Percentiles rank a stretch among this genome's conserved stretches.
These are phyloP conservation scores for Grifola frondosa DNA, from an alignment of 1,284 basidiomycete genomes.

Conservation along the genomic window DNA sequence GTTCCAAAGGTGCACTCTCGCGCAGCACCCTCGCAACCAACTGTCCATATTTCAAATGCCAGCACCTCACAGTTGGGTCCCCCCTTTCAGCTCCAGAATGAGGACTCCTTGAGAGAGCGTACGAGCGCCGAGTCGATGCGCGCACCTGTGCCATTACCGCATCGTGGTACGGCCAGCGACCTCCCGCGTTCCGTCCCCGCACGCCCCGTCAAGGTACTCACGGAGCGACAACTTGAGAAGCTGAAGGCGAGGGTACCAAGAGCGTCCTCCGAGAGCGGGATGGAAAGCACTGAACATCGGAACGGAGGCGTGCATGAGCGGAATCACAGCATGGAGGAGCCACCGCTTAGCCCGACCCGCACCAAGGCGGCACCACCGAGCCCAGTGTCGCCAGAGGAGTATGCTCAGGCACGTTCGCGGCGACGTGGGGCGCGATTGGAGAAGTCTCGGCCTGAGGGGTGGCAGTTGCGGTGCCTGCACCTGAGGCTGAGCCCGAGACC, in stretches of 20 bases:
- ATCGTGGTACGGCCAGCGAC: conserved; percentile 11
- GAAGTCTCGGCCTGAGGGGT: conserved; percentile 35
- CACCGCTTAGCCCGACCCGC: background rate
- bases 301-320: conserved; percentile 13
- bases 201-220: conserved; percentile 27
- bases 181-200: conserved; percentile 18
- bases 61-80: conserved; percentile 16
- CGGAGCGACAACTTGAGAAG: conserved; percentile 32
- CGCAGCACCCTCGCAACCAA: no score
- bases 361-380: conserved; percentile 18
- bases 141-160: conserved; percentile 4
- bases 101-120: conserved; percentile 9
- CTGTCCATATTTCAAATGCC: no score
- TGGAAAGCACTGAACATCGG: conserved; percentile 1
- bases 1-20: no score
- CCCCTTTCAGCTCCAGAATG: conserved; percentile 18
- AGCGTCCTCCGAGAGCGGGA: conserved; percentile 1
- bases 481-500: conserved; percentile 1
- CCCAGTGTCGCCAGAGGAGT: conserved; percentile 38
- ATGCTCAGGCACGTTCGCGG: conserved; percentile 37
- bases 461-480: conserved; percentile 10
- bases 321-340: conserved; percentile 2
- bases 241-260: conserved; percentile 15
- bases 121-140: conserved; percentile 8
- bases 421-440: conserved; percentile 43